phyloP scores from a whole-genome alignment of 1,284 basidiomycete species.

The Veloboletus limbatus region DNA sequence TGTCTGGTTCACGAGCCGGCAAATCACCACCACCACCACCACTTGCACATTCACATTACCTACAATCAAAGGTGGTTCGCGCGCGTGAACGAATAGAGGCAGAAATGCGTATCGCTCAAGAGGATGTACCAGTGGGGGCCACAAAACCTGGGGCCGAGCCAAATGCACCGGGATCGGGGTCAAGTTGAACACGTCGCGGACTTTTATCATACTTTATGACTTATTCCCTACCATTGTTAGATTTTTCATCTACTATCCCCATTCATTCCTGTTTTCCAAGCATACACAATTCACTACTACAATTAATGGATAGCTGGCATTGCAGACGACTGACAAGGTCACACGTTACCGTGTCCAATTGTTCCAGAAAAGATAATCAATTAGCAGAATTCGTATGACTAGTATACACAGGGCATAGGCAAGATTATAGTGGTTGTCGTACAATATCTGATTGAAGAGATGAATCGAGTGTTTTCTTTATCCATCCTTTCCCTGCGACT shows the following conservation, averaged over 20 bases:
- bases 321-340: neutral
- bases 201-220: constrained; percentile 9
- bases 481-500: constrained; percentile 16
- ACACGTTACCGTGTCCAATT: neutral
- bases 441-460: neutral
- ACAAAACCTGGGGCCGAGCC: constrained; percentile 24
- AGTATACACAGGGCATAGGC: neutral
- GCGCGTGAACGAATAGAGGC: constrained; percentile 94
- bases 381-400: neutral
- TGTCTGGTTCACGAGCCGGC: constrained; percentile 29
- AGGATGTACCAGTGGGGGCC: constrained; percentile 21
- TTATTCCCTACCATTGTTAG: constrained; percentile 21
- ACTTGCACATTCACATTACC: constrained; percentile 79
- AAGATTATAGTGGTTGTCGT: neutral
- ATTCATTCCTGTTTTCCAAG: constrained; percentile 20
- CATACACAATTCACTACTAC: constrained; percentile 13
- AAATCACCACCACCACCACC: constrained; percentile 42
- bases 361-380: neutral
- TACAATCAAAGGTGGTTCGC: constrained; percentile 95
- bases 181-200: constrained; percentile 17
- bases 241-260: constrained; percentile 21
- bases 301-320: constrained; percentile 16
- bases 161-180: constrained; percentile 19
- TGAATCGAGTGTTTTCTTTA: neutral
- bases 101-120: constrained; percentile 53